These are phyloP conservation scores for Pleurotus pulmonarius DNA, from an alignment of 768 basidiomycete species.

Conservation along the genomic window DNA sequence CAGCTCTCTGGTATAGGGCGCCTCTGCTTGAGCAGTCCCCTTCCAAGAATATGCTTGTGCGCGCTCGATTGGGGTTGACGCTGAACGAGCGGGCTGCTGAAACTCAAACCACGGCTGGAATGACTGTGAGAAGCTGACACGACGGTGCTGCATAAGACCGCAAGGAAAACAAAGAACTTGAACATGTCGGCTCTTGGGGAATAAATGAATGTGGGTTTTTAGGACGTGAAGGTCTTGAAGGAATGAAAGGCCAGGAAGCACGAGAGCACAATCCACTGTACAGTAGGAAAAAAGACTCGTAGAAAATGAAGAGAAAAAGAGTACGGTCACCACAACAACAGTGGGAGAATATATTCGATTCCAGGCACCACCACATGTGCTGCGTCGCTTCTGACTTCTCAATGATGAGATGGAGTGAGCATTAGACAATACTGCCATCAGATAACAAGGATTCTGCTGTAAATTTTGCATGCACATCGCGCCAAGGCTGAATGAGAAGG, in stretches of 20 bases:
- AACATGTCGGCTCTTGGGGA: not conserved
- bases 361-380: no score
- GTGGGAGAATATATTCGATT: no score
- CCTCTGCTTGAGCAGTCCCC: not conserved
- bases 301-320: no score
- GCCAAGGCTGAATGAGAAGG: no score
- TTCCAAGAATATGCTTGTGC: not conserved
- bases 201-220: constrained; percentile 5
- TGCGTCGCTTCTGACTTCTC: no score
- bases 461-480: no score
- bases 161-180: not conserved
- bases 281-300: no score
- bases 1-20: not conserved
- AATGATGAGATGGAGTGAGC: no score
- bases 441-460: no score
- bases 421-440: no score
- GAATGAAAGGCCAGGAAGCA: not conserved
- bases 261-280: not conserved
- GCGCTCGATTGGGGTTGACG: not conserved
- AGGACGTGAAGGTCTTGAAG: not conserved
- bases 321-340: no score
- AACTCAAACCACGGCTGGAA: not conserved
- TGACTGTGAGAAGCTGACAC: not conserved
- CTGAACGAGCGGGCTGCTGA: not conserved
- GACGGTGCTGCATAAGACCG: not conserved